These are phyloP conservation scores for Diplodia mutila DNA, from an alignment of 2,329 filamentous ascomycete species.

Conservation along the genomic window DNA sequence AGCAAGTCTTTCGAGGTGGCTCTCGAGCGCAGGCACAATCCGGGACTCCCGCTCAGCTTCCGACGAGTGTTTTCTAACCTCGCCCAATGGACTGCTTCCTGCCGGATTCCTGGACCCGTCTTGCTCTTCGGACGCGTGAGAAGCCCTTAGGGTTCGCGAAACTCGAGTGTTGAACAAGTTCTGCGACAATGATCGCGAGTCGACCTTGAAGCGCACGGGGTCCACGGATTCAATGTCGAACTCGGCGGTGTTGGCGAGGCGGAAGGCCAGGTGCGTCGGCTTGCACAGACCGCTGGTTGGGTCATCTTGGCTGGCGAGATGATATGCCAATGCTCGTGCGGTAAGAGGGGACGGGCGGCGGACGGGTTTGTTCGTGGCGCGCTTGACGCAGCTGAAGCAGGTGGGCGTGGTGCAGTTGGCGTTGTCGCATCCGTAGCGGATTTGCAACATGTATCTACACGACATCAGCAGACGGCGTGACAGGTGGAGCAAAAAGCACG, in stretches of 20 bases:
- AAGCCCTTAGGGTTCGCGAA: neutral
- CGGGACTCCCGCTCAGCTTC: neutral
- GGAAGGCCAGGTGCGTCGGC: constrained; percentile 3
- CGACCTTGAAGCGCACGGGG: constrained; percentile 33
- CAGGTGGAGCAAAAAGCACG: constrained; percentile 23
- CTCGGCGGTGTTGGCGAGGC: neutral
- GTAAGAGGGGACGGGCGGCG: constrained; percentile 81
- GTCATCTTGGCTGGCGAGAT: constrained; percentile 79
- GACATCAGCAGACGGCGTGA: constrained; percentile 24
- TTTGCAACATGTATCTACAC: constrained; percentile 73
- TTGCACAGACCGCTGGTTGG: constrained; percentile 71
- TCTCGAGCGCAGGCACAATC: neutral
- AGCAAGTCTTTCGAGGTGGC: constrained; percentile 3
- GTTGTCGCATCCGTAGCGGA: constrained; percentile 78
- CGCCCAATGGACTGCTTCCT: neutral
- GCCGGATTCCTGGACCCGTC: neutral
- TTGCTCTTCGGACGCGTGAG: neutral
- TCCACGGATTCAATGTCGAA: constrained; percentile 31
- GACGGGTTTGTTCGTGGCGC: constrained; percentile 69
- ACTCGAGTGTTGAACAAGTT: constrained; percentile 52
- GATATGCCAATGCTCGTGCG: constrained; percentile 78
- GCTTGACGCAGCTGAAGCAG: constrained; percentile 77
- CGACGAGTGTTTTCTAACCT: too few species aligned
- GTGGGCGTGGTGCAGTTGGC: constrained; percentile 72
- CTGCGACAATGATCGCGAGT: constrained; percentile 66